phyloP scores from a whole-genome alignment of 169 alveolate species.

The Cryptosporidium sp. region DNA sequence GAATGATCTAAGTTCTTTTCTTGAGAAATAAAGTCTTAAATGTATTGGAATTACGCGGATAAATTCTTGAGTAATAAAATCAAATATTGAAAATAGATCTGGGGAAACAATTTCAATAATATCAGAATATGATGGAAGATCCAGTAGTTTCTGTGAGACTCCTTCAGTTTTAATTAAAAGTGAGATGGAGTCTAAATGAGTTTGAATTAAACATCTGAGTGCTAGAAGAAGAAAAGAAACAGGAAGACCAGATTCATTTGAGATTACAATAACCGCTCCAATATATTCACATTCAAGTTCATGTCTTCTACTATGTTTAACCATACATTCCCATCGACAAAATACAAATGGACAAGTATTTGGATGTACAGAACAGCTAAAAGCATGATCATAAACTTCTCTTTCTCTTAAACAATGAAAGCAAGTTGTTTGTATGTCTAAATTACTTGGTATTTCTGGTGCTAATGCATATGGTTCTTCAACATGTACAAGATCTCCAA shows the following conservation, averaged over 20 bases:
- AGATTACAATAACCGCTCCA: slow-evolving; percentile 81
- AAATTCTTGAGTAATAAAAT: slow-evolving; percentile 82
- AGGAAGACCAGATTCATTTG: slow-evolving; percentile 79
- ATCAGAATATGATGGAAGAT: slow-evolving; percentile 78
- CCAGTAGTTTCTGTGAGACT: slow-evolving; percentile 79
- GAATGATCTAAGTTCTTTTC: slow-evolving; percentile 82
- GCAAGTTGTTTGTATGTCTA: slow-evolving; percentile 80
- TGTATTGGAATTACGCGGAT: slow-evolving; percentile 82
- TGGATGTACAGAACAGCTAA: slow-evolving; percentile 89
- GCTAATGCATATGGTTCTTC: slow-evolving; percentile 75
- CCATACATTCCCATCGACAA: slow-evolving; percentile 89
- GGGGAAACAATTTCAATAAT: slow-evolving; percentile 81
- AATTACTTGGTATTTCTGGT: slow-evolving; percentile 49
- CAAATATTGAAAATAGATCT: slow-evolving; percentile 77
- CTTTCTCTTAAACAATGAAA: slow-evolving; percentile 89
- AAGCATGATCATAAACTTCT: slow-evolving; percentile 77
- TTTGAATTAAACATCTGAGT: slow-evolving; percentile 78
- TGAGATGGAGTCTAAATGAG: slow-evolving; percentile 77
- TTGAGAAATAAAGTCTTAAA: slow-evolving; percentile 83
- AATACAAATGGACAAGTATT: slow-evolving; percentile 87
- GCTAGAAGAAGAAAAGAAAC: slow-evolving; percentile 79
- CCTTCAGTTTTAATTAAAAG: slow-evolving; percentile 70
- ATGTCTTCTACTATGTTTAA: slow-evolving; percentile 86
- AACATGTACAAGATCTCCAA: slow-evolving; percentile 63
- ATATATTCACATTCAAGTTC: slow-evolving; percentile 86